phyloP scores from a whole-genome alignment of 306 rosid species.

The Vigna mungo region DNA sequence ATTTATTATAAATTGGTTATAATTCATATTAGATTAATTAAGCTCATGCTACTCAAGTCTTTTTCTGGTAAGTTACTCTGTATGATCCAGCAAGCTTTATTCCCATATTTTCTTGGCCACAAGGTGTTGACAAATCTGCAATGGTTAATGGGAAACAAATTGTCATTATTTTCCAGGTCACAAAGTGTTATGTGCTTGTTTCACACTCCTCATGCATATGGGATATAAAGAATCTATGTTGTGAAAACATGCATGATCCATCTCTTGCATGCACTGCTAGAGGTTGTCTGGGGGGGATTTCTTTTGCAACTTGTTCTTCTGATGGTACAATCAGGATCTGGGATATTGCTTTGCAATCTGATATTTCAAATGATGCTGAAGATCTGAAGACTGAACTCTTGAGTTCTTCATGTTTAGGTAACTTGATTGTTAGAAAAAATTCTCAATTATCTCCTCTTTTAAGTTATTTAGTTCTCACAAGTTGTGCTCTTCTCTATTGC shows the following conservation, averaged over 20 bases:
- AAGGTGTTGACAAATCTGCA: slow-evolving; percentile 18
- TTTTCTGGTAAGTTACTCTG: slow-evolving; percentile 24
- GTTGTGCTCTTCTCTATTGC: slow-evolving; percentile 42
- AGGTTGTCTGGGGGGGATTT: slow-evolving; percentile 82
- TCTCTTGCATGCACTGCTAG: slow-evolving; percentile 81
- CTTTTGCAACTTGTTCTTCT: slow-evolving; percentile 83
- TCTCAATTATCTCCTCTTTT: slow-evolving; percentile 26
- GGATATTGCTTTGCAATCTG: slow-evolving; percentile 77
- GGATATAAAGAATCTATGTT: slow-evolving; percentile 85
- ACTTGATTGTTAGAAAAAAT: slow-evolving; percentile 15
- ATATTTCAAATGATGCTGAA: slow-evolving; percentile 46
- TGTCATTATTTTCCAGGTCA: slow-evolving; percentile 56
- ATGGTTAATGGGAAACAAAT: slow-evolving; percentile 36
- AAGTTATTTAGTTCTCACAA: slow-evolving; percentile 29
- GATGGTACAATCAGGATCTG: slow-evolving; percentile 84
- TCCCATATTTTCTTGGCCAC: neutral
- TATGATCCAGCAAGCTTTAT: slow-evolving; percentile 20
- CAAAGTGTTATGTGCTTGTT: slow-evolving; percentile 70
- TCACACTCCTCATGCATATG: slow-evolving; percentile 87
- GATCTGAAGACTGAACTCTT: slow-evolving; percentile 49
- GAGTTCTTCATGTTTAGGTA: slow-evolving; percentile 65
- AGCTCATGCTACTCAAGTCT: slow-evolving; percentile 33
- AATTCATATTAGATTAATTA: neutral
- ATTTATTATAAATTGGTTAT: slow-evolving; percentile 19
- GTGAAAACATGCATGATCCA: slow-evolving; percentile 77